Percentiles rank a stretch among this genome's conserved stretches.
Conservation (phyloP, 495 filamentous ascomycete species). For the Penicillium tannophilum region DNA sequence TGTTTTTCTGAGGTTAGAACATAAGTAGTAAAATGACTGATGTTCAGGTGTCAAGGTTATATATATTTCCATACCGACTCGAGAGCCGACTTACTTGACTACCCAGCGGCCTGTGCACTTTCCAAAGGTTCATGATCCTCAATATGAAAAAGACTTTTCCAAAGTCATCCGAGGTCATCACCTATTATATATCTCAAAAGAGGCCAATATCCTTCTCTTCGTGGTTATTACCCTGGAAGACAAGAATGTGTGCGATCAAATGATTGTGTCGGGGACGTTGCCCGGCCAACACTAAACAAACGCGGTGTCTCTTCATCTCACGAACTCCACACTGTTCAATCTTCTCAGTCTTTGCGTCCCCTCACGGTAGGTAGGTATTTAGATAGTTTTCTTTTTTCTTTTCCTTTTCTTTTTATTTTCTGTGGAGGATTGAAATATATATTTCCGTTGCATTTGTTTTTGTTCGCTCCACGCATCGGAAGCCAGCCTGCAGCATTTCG, state of each 20-base stretch:
- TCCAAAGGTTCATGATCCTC: background rate
- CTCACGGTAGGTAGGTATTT: conserved; percentile 27
- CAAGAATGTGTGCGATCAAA: conserved; percentile 18
- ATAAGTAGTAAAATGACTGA: too few relatives aligned
- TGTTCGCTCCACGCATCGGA: conserved; percentile 12
- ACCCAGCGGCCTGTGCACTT: background rate
- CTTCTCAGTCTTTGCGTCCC: conserved; percentile 21
- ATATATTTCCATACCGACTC: background rate
- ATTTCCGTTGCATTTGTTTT: background rate
- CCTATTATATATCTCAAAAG: background rate
- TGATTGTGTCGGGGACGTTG: conserved; percentile 19
- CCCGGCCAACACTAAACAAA: conserved; percentile 33
- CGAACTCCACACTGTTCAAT: conserved; percentile 23
- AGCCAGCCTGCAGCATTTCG: background rate
- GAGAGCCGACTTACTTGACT: background rate
- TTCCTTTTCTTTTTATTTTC: conserved; percentile 8
- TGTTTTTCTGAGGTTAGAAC: too few relatives aligned
- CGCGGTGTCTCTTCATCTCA: conserved; percentile 8
- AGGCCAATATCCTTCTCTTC: background rate
- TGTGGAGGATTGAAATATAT: conserved; percentile 6
- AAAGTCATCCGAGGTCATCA: background rate
- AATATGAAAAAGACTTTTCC: background rate
- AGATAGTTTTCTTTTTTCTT: conserved; percentile 14
- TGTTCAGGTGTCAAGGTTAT: too few relatives aligned
- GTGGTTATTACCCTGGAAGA: background rate